Percentiles rank a stretch among this genome's conserved stretches.
phyloP scores from a whole-genome alignment of 2,329 filamentous ascomycete species.

The Camillea tinctor region DNA sequence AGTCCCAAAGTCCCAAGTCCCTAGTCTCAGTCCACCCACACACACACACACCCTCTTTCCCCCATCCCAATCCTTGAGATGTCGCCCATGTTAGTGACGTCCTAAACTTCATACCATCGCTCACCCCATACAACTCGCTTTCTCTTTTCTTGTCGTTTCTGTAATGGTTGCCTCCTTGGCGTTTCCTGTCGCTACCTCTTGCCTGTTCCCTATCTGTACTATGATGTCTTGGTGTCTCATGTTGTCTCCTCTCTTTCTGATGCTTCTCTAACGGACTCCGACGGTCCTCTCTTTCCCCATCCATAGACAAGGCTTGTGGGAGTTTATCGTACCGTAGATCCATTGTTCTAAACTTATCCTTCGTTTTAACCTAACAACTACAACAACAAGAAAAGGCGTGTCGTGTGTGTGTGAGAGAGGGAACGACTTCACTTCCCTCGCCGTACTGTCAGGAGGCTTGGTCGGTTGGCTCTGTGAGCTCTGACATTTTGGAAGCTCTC shows the following conservation, averaged over 20 bases:
- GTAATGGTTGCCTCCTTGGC: slow-evolving; percentile 11
- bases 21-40: not conserved
- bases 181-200: slow-evolving; percentile 3
- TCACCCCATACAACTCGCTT: not conserved
- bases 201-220: slow-evolving; percentile 6
- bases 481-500: not conserved
- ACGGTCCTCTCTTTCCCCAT: not conserved
- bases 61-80: not conserved
- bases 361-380: not conserved
- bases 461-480: not conserved
- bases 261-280: not conserved
- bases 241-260: slow-evolving; percentile 9
- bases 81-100: slow-evolving; percentile 4
- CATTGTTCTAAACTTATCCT: not conserved
- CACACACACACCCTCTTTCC: not conserved
- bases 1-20: not conserved
- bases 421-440: not conserved
- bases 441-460: not conserved
- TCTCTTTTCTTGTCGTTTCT: slow-evolving; percentile 6
- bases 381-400: too few species aligned
- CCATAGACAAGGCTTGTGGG: not conserved
- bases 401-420: too few species aligned
- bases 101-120: slow-evolving; percentile 2
- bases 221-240: slow-evolving; percentile 15
- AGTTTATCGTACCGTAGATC: not conserved